phyloP scores from a whole-genome alignment of 192 early-diverging fungal species.

The Gigaspora rosea region DNA sequence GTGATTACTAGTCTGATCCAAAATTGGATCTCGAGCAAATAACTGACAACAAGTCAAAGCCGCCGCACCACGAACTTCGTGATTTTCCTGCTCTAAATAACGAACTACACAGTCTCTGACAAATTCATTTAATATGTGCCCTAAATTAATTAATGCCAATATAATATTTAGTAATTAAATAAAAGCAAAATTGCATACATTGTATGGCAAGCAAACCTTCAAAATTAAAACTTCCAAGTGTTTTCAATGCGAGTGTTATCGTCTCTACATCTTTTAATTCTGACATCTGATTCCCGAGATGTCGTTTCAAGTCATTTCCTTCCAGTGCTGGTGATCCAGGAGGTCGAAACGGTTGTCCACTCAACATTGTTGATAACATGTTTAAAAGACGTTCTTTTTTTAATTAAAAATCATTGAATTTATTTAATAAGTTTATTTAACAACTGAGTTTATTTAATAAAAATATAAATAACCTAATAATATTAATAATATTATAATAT shows the following conservation, averaged over 20 bases:
- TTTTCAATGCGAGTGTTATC: slow-evolving; percentile 80
- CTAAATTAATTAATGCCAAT: slow-evolving; percentile 15
- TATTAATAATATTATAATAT: no score
- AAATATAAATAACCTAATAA: not conserved
- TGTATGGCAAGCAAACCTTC: slow-evolving; percentile 28
- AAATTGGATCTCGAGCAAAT: slow-evolving; percentile 79
- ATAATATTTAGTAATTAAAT: no score
- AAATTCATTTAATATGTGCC: slow-evolving; percentile 83
- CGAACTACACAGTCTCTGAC: slow-evolving; percentile 82
- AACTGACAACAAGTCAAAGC: slow-evolving; percentile 84
- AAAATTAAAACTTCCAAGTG: slow-evolving; percentile 88
- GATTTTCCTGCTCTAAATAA: slow-evolving; percentile 78
- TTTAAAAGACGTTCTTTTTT: slow-evolving; percentile 80
- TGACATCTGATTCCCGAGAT: slow-evolving; percentile 24
- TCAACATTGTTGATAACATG: slow-evolving; percentile 83
- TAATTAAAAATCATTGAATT: not conserved
- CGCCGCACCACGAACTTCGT: slow-evolving; percentile 80
- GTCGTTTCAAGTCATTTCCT: slow-evolving; percentile 33
- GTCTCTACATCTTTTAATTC: slow-evolving; percentile 72
- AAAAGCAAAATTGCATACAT: no score
- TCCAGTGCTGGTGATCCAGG: slow-evolving; percentile 65
- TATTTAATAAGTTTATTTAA: no score
- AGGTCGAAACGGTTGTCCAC: slow-evolving; percentile 76
- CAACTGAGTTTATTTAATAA: not conserved
- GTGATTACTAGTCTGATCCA: slow-evolving; percentile 72